Evolutionary conservation across 768 basidiomycete genomes (phyloP).

Genomic region (Tubosaeta brunneosetosa): DNA sequence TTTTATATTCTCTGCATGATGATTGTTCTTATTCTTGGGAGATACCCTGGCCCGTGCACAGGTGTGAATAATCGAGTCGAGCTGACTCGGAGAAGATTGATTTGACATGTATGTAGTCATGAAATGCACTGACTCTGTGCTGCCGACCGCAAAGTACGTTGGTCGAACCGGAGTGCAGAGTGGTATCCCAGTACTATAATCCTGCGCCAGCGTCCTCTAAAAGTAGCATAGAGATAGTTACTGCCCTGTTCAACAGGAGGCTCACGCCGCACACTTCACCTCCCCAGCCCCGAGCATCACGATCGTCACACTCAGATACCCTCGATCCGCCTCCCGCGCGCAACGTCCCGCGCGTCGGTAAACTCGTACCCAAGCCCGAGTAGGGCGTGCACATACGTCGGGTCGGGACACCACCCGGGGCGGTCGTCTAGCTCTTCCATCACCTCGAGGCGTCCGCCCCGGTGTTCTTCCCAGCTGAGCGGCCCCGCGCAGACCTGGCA

Average conservation of each 20-base stretch:
- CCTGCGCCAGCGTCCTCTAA: not conserved
- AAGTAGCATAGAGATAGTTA: not conserved
- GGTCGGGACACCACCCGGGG: slow-evolving; percentile 93
- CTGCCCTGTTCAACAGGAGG: not conserved
- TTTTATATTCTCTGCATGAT: not conserved
- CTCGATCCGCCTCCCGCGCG: slow-evolving; percentile 80
- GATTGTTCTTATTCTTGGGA: not conserved
- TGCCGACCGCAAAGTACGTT: no score
- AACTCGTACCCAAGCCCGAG: slow-evolving; percentile 91
- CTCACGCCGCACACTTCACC: slow-evolving; percentile 46
- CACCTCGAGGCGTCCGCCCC: slow-evolving; percentile 42
- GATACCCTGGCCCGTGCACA: no score
- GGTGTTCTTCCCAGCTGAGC: slow-evolving; percentile 48
- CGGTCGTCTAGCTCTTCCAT: slow-evolving; percentile 71
- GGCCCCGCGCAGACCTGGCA: slow-evolving; percentile 69
- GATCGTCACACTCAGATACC: slow-evolving; percentile 84
- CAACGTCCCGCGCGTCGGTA: slow-evolving; percentile 57
- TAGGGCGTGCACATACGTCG: slow-evolving; percentile 92
- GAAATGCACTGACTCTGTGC: no score
- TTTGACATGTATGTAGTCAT: no score
- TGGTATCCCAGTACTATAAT: no score
- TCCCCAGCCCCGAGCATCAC: slow-evolving; percentile 63
- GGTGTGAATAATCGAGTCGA: no score
- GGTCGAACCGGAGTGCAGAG: no score
- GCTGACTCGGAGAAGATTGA: no score